phyloP scores from a whole-genome alignment of 106 monocot genomes.

The Platanthera zijinensis region DNA sequence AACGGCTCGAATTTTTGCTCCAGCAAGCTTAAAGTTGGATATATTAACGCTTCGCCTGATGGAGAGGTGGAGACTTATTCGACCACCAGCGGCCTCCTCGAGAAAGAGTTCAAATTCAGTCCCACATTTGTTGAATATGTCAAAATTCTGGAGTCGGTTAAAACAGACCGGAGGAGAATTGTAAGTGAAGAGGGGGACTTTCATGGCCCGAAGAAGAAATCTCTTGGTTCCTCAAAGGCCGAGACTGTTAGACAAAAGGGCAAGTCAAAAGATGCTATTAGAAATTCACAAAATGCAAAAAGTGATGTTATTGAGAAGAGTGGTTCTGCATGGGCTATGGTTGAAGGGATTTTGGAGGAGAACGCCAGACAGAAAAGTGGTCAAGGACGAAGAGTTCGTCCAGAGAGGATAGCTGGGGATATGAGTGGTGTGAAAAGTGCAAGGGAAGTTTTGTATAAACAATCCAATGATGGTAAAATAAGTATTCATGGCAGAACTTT shows the following conservation, averaged over 20 bases:
- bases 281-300: neutral
- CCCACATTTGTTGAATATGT: constrained; percentile 85
- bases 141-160: constrained; percentile 73
- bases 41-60: constrained; percentile 14
- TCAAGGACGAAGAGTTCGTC: neutral
- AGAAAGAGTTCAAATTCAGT: constrained; percentile 66
- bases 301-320: constrained; percentile 6
- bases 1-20: constrained; percentile 21
- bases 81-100: constrained; percentile 16
- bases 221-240: neutral
- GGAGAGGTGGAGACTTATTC: constrained; percentile 22
- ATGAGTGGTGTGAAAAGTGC: neutral
- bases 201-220: constrained; percentile 17
- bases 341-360: constrained; percentile 36
- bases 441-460: constrained; percentile 2
- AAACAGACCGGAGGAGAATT: constrained; percentile 35
- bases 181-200: constrained; percentile 10
- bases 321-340: constrained; percentile 24
- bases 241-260: neutral
- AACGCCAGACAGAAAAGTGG: constrained; percentile 8
- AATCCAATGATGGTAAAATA: neutral
- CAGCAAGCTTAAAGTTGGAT: constrained; percentile 1
- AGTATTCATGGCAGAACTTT: neutral
- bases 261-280: constrained; percentile 1
- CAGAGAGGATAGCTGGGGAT: neutral